Conservation (phyloP, 352 stramenopile genomes). For the Globisporangium sylvaticum region DNA sequence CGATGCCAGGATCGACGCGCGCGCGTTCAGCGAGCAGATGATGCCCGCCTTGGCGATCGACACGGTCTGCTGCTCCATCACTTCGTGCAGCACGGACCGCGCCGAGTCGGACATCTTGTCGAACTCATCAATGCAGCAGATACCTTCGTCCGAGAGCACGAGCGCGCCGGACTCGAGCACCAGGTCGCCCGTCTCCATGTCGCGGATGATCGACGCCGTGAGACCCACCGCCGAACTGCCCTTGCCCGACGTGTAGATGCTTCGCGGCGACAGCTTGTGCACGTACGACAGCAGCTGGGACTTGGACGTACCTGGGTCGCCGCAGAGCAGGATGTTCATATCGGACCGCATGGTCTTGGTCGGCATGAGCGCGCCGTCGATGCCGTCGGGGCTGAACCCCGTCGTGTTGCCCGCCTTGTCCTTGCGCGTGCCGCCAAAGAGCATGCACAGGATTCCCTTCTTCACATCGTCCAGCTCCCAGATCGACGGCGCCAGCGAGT, state of each 20-base stretch:
- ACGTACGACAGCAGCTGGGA: conserved; percentile 98
- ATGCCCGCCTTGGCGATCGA: conserved; percentile 98
- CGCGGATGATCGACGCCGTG: conserved; percentile 94
- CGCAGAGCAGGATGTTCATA: conserved; percentile 98
- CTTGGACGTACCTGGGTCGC: conserved; percentile 97
- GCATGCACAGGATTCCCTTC: conserved; percentile 97
- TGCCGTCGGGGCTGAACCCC: conserved; percentile 21
- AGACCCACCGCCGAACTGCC: conserved; percentile 97
- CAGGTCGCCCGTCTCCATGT: conserved; percentile 97
- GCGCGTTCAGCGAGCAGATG: conserved; percentile 75
- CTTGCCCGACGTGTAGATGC: conserved; percentile 99
- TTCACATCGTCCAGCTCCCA: conserved; percentile 99
- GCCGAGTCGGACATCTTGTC: conserved; percentile 99
- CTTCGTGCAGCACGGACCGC: conserved; percentile 97
- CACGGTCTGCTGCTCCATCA: conserved; percentile 99
- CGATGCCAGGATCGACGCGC: conserved; percentile 97
- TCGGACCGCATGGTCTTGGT: conserved; percentile 90
- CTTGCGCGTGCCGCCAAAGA: conserved; percentile 96
- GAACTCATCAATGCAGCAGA: conserved; percentile 99
- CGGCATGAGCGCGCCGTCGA: conserved; percentile 36
- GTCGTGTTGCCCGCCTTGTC: conserved; percentile 38
- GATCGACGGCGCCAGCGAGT: conserved; percentile 81
- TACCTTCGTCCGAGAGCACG: conserved; percentile 95
- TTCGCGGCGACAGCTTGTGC: conserved; percentile 93
- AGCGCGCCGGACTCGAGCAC: conserved; percentile 97